Conservation (phyloP, 2,329 filamentous ascomycete species). For the Ophiobolus disseminans region DNA sequence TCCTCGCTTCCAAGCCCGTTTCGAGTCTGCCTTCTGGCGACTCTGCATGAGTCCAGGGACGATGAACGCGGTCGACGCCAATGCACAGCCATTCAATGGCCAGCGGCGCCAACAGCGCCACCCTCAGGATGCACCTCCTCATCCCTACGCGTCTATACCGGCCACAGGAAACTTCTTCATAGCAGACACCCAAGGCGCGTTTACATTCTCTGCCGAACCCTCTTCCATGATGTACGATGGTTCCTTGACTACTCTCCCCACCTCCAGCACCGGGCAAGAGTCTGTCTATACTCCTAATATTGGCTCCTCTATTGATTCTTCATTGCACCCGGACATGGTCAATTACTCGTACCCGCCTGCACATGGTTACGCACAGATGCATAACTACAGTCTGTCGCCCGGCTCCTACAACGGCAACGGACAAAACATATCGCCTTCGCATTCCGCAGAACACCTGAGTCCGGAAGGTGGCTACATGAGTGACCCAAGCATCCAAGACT, state of each 20-base stretch:
- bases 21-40: conserved; percentile 31
- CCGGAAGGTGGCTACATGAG: conserved; percentile 45
- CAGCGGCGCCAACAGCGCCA: conserved; percentile 45
- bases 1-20: conserved; percentile 12
- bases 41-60: conserved; percentile 18
- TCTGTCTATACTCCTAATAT: conserved; percentile 41
- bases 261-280: conserved; percentile 35
- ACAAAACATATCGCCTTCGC: conserved; percentile 46
- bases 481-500: conserved; percentile 41
- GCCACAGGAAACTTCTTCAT: conserved; percentile 34
- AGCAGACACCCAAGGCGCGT: conserved; percentile 43
- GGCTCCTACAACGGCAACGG: conserved; percentile 36
- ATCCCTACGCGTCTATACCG: conserved; percentile 30
- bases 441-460: conserved; percentile 49
- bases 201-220: conserved; percentile 46
- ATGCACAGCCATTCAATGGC: conserved; percentile 43
- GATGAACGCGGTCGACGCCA: conserved; percentile 44
- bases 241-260: conserved; percentile 31
- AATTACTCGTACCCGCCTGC: conserved; percentile 40
- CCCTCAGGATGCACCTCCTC: conserved; percentile 39
- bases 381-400: conserved; percentile 40
- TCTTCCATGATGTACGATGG: conserved; percentile 42
- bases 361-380: conserved; percentile 32
- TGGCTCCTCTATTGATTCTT: conserved; percentile 46
- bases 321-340: conserved; percentile 41